phyloP scores from a whole-genome alignment of 177 flowering plant genomes.

The Telopea speciosissima region DNA sequence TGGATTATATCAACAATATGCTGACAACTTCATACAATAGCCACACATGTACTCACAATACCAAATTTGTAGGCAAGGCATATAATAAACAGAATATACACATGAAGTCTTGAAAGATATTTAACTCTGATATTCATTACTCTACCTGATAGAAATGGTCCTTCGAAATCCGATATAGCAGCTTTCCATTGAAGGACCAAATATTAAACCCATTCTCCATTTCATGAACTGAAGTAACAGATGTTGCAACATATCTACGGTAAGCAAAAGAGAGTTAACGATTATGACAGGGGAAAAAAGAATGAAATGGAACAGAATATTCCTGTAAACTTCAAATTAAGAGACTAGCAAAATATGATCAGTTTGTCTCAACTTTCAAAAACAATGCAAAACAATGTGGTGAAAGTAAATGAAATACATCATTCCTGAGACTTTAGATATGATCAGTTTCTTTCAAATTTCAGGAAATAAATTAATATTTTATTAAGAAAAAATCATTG shows the following conservation, averaged over 20 bases:
- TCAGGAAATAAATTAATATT: too few species aligned
- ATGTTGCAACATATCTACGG: slow-evolving; percentile 82
- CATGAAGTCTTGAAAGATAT: too few species aligned
- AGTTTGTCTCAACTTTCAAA: neutral
- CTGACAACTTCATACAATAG: neutral
- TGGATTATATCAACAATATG: neutral
- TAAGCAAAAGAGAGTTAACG: neutral
- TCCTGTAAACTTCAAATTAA: neutral
- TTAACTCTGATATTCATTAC: neutral
- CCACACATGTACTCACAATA: too few species aligned
- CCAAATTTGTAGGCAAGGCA: too few species aligned
- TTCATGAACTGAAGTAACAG: slow-evolving; percentile 96
- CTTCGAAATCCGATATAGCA: slow-evolving; percentile 71
- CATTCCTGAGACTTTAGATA: neutral
- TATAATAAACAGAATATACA: too few species aligned
- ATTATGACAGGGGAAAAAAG: too few species aligned
- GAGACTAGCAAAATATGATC: too few species aligned
- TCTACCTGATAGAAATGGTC: slow-evolving; percentile 92
- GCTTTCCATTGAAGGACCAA: slow-evolving; percentile 94
- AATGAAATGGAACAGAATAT: too few species aligned
- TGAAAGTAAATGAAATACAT: neutral
- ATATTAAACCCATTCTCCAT: slow-evolving; percentile 97
- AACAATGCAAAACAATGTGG: neutral
- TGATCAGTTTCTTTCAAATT: neutral
- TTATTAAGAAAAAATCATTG: neutral